These are phyloP conservation scores for Isabelozyma heimii DNA, from an alignment of 805 yeast genomes.

Conservation along the genomic window DNA sequence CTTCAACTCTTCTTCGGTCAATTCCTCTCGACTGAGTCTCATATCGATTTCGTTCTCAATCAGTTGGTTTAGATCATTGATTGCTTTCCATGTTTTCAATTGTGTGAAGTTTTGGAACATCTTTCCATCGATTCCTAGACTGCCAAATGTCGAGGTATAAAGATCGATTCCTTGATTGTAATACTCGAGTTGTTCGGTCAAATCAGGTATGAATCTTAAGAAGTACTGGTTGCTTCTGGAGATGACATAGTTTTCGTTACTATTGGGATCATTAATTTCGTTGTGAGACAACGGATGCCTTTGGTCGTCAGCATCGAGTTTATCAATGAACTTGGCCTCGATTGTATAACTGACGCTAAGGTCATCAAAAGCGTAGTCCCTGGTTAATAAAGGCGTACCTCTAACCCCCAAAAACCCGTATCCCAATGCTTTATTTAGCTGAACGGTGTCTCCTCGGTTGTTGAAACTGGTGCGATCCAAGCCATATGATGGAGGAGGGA, in stretches of 20 bases:
- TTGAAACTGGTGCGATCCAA: constrained; percentile 35
- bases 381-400: constrained; percentile 54
- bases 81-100: constrained; percentile 30
- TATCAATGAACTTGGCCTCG: constrained; percentile 55
- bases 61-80: constrained; percentile 23
- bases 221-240: constrained; percentile 35
- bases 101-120: constrained; percentile 22
- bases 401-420: constrained; percentile 50
- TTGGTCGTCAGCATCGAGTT: constrained; percentile 28
- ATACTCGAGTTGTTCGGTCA: constrained; percentile 24
- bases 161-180: constrained; percentile 22
- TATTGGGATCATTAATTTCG: constrained; percentile 36
- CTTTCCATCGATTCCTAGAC: constrained; percentile 35
- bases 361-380: constrained; percentile 44
- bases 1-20: constrained; percentile 27
- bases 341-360: constrained; percentile 50
- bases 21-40: constrained; percentile 23
- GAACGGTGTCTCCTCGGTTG: constrained; percentile 31
- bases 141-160: constrained; percentile 23
- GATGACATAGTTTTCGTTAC: constrained; percentile 29
- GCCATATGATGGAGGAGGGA: constrained; percentile 45
- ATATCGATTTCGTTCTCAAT: constrained; percentile 38
- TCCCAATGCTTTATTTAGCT: constrained; percentile 43
- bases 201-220: constrained; percentile 38
- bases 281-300: constrained; percentile 25